Base-by-base conservation (phyloP, 805 yeast genomes). In the Debaryomyces hansenii region DNA sequence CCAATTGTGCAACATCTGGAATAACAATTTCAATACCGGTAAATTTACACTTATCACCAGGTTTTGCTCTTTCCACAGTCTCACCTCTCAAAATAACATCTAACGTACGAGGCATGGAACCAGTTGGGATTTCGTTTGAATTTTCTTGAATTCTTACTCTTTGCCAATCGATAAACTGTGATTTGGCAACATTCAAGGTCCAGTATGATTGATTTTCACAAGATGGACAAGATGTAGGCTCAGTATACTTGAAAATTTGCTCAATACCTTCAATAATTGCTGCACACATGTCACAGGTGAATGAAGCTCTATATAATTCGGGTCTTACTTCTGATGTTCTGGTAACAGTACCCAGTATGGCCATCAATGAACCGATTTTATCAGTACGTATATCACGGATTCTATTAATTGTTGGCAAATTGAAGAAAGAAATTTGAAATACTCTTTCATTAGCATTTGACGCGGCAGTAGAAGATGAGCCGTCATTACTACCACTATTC, bases 291-390 rank as follows among this genome's bases (percentile, higher is more conserved):
- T 89, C 96, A 73, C 99, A 94, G 1, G 88, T 82, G 66, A 94
- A 94, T 21, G 91, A 79, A 11, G 90, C 99, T 49, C 78, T 82
- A 72, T 77, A 89, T 50, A 94, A 76, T 66, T 94, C 99, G 0
- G 99, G 99, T 47, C 98, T 81, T 10, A 94, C 97, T 69, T 94
- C 98, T 18, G 95, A 85, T 0, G 98, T 90, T 64, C 98, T 81
- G 0, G 98, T 92, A 4, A 94, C 96, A 0, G 99, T 94, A 46
- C 98, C 99, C 7, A 92, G 83, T 29, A 92, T 87, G 8, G 92
- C 75, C 71, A 90, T 77, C 50, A 92, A 75, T 8, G 87, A 76
- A 12, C 98, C 99, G 47, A 94, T 85, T 53, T 85, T 85, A 55
- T 88, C 96, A 1, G 97, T 87, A 59, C 94, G 79, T 47, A 94